Evolutionary conservation across 164 flowering plant species (phyloP).

Genomic region (Nymphaea colorata): DNA sequence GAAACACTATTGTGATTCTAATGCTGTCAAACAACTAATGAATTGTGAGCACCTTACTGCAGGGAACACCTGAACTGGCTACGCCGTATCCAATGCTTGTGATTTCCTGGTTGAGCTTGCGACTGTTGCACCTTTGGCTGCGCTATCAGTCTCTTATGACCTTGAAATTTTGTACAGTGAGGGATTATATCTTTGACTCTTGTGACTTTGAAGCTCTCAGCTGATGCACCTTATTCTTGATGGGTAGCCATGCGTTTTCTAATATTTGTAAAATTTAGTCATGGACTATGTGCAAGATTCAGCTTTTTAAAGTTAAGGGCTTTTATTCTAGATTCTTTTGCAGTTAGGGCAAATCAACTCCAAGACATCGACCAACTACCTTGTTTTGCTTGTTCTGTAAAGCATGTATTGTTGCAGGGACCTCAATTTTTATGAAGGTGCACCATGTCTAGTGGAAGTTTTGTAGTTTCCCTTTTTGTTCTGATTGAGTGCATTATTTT

Average conservation of each 20-base stretch:
- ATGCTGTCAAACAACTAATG: background rate
- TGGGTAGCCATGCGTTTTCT: background rate
- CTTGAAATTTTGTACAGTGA: conserved; percentile 66
- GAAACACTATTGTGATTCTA: background rate
- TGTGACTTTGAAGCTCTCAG: background rate
- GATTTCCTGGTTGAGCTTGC: conserved; percentile 56
- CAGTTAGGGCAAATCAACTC: no score
- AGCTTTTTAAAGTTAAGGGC: background rate
- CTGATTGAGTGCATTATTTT: no score
- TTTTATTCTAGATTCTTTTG: background rate
- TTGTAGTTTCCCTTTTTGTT: no score
- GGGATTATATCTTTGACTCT: conserved; percentile 3
- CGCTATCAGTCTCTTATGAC: conserved; percentile 78
- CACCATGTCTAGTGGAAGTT: no score
- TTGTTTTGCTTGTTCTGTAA: no score
- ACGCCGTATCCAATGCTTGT: conserved; percentile 41
- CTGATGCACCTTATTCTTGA: background rate
- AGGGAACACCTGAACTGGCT: conserved; percentile 63
- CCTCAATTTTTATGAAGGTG: no score
- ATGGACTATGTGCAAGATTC: background rate
- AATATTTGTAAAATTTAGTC: background rate
- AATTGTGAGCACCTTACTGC: conserved; percentile 12
- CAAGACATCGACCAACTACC: no score
- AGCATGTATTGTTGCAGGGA: no score
- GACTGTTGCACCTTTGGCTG: conserved; percentile 82